Conservation (phyloP, 2,329 filamentous ascomycete genomes). For the Aspergillus piperis region DNA sequence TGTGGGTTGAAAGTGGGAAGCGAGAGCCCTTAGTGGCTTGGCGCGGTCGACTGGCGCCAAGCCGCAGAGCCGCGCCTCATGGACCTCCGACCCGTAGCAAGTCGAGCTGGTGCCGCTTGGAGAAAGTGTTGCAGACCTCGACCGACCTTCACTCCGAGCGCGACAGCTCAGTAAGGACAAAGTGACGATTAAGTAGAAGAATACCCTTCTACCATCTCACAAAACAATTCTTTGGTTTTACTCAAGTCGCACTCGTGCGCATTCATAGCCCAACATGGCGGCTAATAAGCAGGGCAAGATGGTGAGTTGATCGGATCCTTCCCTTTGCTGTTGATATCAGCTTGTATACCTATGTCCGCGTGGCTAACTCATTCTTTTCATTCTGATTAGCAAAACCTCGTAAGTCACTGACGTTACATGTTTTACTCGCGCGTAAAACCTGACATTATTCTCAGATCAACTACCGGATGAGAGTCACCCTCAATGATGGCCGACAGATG, state of each 20-base stretch:
- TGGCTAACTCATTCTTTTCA: conserved; percentile 54
- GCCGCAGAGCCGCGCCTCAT: conserved; percentile 26
- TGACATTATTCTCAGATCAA: conserved; percentile 77
- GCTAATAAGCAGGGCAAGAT: conserved; percentile 97
- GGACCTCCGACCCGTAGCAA: conserved; percentile 11
- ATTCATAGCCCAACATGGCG: conserved; percentile 52
- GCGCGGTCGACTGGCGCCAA: conserved; percentile 30
- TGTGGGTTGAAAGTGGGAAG: conserved; percentile 39
- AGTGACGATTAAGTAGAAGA: conserved; percentile 20
- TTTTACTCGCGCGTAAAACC: conserved; percentile 2
- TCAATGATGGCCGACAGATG: conserved; percentile 95
- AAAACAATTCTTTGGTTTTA: conserved; percentile 28
- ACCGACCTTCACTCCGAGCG: conserved; percentile 12
- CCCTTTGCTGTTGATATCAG: conserved; percentile 1
- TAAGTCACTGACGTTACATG: conserved; percentile 44
- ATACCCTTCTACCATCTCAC: conserved; percentile 26
- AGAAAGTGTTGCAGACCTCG: neutral
- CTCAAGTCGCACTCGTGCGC: conserved; percentile 51
- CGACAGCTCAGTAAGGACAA: conserved; percentile 7
- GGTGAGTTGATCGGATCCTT: conserved; percentile 63
- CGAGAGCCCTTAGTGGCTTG: conserved; percentile 43
- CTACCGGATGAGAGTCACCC: conserved; percentile 96
- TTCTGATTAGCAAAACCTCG: conserved; percentile 61
- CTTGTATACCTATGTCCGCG: neutral
- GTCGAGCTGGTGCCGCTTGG: conserved; percentile 5